Evolutionary conservation across 164 flowering plant species (phyloP).

Genomic region (Vitis cinerea): DNA sequence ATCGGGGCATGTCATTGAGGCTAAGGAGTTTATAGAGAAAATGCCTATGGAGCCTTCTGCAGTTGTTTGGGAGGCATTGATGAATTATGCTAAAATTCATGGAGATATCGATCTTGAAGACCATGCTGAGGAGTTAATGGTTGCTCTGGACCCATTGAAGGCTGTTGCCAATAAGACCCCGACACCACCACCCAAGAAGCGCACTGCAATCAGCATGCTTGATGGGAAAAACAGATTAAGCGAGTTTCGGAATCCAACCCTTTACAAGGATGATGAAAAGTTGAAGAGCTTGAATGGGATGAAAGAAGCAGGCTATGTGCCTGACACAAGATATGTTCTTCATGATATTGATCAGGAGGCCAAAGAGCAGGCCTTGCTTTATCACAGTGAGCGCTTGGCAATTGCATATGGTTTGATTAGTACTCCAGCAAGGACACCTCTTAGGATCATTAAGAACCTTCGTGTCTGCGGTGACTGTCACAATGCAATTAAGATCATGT

Average conservation of each 20-base stretch:
- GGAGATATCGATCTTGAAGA: constrained; percentile 88
- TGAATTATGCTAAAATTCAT: constrained; percentile 66
- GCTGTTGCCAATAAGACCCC: constrained; percentile 47
- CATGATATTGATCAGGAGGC: constrained; percentile 96
- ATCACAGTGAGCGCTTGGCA: constrained; percentile 86
- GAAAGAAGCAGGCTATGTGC: constrained; percentile 71
- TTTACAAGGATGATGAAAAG: constrained; percentile 62
- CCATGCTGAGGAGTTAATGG: constrained; percentile 62
- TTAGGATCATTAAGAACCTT: constrained; percentile 83
- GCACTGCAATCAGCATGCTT: constrained; percentile 54
- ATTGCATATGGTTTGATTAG: constrained; percentile 87
- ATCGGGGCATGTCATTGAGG: constrained; percentile 64
- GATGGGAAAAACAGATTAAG: constrained; percentile 57
- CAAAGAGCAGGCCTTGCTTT: constrained; percentile 82
- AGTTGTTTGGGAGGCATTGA: constrained; percentile 62
- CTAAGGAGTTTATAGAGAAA: constrained; percentile 50
- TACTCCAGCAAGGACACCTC: constrained; percentile 76
- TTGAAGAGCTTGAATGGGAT: constrained; percentile 33
- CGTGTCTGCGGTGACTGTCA: constrained; percentile 88
- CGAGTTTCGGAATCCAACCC: constrained; percentile 50
- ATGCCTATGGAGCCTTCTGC: constrained; percentile 59
- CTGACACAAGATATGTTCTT: constrained; percentile 84
- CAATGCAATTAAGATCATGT: constrained; percentile 90
- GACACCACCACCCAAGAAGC: constrained; percentile 60
- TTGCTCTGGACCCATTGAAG: constrained; percentile 60